Conservation (phyloP, 495 filamentous ascomycete species). For the Xylaria nigripes region DNA sequence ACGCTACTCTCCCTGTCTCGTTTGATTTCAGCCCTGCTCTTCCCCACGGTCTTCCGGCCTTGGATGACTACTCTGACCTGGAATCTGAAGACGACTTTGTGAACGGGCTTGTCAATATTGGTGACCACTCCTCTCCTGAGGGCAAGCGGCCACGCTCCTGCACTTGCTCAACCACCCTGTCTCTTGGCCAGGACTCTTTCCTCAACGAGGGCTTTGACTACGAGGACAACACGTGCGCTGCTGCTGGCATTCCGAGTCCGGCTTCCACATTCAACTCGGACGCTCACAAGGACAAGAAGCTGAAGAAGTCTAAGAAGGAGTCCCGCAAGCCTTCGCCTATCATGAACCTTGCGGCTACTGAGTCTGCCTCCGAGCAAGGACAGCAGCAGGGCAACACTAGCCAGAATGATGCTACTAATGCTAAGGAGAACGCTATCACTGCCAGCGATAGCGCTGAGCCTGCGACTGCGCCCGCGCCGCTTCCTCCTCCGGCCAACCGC, state of each 20-base stretch:
- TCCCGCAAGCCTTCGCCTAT: conserved; percentile 31
- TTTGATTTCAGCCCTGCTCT: conserved; percentile 48
- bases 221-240: conserved; percentile 54
- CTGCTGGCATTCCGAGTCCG: conserved; percentile 41
- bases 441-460: conserved; percentile 19
- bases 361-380: conserved; percentile 31
- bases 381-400: conserved; percentile 31
- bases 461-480: conserved; percentile 31
- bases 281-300: conserved; percentile 54
- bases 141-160: conserved; percentile 72
- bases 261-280: conserved; percentile 38
- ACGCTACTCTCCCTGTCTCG: conserved; percentile 43
- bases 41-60: conserved; percentile 58
- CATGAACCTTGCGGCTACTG: conserved; percentile 37
- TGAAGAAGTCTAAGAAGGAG: conserved; percentile 49
- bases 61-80: conserved; percentile 82
- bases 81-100: conserved; percentile 90
- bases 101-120: conserved; percentile 64
- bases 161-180: conserved; percentile 52
- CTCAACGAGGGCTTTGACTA: conserved; percentile 71
- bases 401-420: conserved; percentile 23
- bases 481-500: conserved; percentile 67
- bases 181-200: conserved; percentile 66
- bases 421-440: conserved; percentile 16
- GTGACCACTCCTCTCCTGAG: conserved; percentile 45